Conservation (phyloP, 2,329 filamentous ascomycete species). For the Verticillium longisporum region DNA sequence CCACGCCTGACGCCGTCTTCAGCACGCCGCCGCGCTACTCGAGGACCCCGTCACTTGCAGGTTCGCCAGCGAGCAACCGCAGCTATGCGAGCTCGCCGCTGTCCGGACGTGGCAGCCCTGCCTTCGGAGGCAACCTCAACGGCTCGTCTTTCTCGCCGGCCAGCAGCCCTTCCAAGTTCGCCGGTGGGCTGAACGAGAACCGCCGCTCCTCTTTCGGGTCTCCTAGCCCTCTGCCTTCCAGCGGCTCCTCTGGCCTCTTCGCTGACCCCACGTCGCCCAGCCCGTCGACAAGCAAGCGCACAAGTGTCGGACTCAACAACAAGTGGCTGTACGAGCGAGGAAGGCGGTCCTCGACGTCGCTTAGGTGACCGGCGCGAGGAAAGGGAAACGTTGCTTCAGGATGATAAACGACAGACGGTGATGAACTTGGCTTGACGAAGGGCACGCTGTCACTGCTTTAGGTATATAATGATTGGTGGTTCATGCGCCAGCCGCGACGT, state of each 20-base stretch:
- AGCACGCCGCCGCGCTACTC: conserved; percentile 84
- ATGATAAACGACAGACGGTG: background rate
- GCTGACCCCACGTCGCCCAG: conserved; percentile 63
- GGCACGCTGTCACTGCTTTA: background rate
- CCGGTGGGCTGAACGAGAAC: conserved; percentile 37
- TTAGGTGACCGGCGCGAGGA: background rate
- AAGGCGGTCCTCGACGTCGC: conserved; percentile 38
- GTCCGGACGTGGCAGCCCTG: conserved; percentile 47
- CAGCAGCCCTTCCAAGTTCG: conserved; percentile 57
- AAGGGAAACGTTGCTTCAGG: background rate
- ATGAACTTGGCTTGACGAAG: background rate
- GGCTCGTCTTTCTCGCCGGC: conserved; percentile 40
- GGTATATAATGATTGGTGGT: background rate
- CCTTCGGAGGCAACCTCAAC: conserved; percentile 23
- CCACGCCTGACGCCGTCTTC: conserved; percentile 61
- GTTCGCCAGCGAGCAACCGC: conserved; percentile 54
- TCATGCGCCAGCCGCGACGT: background rate
- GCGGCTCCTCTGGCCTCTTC: conserved; percentile 40
- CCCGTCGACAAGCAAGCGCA: conserved; percentile 57
- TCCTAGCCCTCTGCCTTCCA: conserved; percentile 43
- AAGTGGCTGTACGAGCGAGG: conserved; percentile 94
- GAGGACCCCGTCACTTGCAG: conserved; percentile 59
- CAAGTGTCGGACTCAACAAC: conserved; percentile 75
- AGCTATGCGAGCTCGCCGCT: conserved; percentile 53
- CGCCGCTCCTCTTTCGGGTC: conserved; percentile 57